Percentiles rank a stretch among this genome's conserved stretches.
These are phyloP conservation scores for Pythium volutum DNA, from an alignment of 352 stramenopile species.

Conservation along the genomic window DNA sequence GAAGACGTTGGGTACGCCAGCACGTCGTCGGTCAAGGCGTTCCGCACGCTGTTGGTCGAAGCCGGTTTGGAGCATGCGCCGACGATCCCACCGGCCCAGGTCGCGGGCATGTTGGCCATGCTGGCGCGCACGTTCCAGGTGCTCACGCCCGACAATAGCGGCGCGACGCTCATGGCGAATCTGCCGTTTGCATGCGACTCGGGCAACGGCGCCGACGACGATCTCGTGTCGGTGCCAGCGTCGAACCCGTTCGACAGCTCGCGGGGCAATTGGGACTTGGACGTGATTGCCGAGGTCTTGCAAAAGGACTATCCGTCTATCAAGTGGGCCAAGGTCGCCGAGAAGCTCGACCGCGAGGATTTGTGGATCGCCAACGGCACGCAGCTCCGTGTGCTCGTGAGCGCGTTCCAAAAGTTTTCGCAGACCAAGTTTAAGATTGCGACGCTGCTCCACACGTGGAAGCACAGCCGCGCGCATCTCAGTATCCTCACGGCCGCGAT, in stretches of 20 bases:
- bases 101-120: conserved; percentile 89
- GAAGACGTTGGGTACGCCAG: conserved; percentile 88
- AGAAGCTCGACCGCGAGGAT: conserved; percentile 82
- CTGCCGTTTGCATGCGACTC: conserved; percentile 77
- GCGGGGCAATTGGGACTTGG: conserved; percentile 75
- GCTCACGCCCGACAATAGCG: conserved; percentile 60
- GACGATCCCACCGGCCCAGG: conserved; percentile 81
- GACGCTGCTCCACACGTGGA: conserved; percentile 74
- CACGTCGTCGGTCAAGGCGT: conserved; percentile 71
- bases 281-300: conserved; percentile 83
- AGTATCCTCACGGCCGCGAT: conserved; percentile 76
- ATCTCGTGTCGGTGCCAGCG: conserved; percentile 23
- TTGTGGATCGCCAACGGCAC: conserved; percentile 55
- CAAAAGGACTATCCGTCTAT: conserved; percentile 83
- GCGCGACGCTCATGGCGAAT: conserved; percentile 77
- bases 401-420: conserved; percentile 77
- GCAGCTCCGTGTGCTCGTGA: conserved; percentile 73
- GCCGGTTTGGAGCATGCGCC: conserved; percentile 74
- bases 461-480: conserved; percentile 74
- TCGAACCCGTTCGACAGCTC: conserved; percentile 29
- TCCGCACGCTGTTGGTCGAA: conserved; percentile 81
- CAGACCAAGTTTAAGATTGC: conserved; percentile 78
- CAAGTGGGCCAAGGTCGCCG: conserved; percentile 82
- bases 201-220: conserved; percentile 22
- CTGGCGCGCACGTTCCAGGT: conserved; percentile 76